phyloP scores from a whole-genome alignment of 176 grass and related monocot species.

The Avena eriantha region DNA sequence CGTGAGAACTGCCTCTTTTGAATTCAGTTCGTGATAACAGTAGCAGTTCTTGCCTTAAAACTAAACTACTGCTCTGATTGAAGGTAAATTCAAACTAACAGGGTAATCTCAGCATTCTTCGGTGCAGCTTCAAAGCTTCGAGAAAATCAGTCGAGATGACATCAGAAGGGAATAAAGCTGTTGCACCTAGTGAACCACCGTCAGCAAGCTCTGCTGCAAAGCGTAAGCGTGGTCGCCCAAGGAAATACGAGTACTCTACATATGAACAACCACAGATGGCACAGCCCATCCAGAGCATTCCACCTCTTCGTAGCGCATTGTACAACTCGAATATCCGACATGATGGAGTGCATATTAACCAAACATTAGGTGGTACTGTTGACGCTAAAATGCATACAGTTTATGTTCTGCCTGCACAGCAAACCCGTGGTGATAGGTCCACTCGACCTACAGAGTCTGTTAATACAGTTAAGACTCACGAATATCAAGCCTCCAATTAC shows the following conservation, averaged over 20 bases:
- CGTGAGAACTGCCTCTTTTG: background rate
- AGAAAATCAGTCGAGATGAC: conserved; percentile 36
- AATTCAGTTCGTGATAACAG: background rate
- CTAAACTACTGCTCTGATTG: conserved; percentile 1
- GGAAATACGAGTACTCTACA: conserved; percentile 40
- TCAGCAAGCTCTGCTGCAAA: conserved; percentile 42
- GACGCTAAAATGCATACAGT: conserved; percentile 10
- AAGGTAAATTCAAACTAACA: background rate
- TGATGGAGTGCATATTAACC: conserved; percentile 31
- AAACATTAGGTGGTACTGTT: conserved; percentile 27
- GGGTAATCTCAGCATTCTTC: conserved; percentile 7
- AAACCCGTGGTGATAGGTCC: conserved; percentile 11
- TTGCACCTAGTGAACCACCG: conserved; percentile 28
- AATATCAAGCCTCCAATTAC: conserved; percentile 10
- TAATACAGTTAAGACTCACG: conserved; percentile 24
- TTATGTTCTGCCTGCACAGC: conserved; percentile 32
- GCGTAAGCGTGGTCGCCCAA: conserved; percentile 62
- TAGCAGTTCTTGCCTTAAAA: conserved; percentile 9
- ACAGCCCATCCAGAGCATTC: conserved; percentile 49
- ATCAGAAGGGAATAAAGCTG: conserved; percentile 47
- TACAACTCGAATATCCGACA: conserved; percentile 32
- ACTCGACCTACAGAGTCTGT: conserved; percentile 25
- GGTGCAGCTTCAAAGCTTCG: background rate
- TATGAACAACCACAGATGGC: conserved; percentile 42
- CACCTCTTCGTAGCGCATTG: conserved; percentile 43